phyloP scores from a whole-genome alignment of 805 yeast species.

The Torulaspora maleeae region DNA sequence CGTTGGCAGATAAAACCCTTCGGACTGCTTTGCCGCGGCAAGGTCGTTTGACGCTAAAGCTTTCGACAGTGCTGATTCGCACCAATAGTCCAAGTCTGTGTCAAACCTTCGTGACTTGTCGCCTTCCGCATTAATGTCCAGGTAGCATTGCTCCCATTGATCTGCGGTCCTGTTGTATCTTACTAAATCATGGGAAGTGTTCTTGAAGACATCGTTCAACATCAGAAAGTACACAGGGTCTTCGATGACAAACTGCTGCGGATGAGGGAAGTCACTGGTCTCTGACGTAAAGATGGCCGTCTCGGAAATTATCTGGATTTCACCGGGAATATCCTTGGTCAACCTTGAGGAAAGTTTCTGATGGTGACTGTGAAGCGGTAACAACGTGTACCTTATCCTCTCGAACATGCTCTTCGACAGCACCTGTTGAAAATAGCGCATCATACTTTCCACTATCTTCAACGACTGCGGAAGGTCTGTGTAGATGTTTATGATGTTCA shows the following conservation, averaged over 20 bases:
- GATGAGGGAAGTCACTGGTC: slow-evolving; percentile 1
- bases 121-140: slow-evolving; percentile 15
- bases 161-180: slow-evolving; percentile 7
- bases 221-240: slow-evolving; percentile 32
- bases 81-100: slow-evolving; percentile 24
- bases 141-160: slow-evolving; percentile 28
- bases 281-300: slow-evolving; percentile 16
- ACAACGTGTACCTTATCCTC: slow-evolving; percentile 24
- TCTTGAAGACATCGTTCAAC: slow-evolving; percentile 28
- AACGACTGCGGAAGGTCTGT: slow-evolving; percentile 28
- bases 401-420: slow-evolving; percentile 23
- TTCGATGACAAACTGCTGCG: slow-evolving; percentile 17
- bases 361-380: slow-evolving; percentile 29
- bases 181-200: slow-evolving; percentile 29
- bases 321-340: slow-evolving; percentile 19
- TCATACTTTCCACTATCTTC: slow-evolving; percentile 17
- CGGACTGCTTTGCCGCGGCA: not conserved
- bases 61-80: slow-evolving; percentile 18
- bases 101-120: slow-evolving; percentile 11
- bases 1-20: slow-evolving; percentile 25
- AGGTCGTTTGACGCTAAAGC: slow-evolving; percentile 5
- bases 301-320: slow-evolving; percentile 17
- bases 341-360: slow-evolving; percentile 1
- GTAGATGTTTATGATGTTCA: slow-evolving; percentile 37
- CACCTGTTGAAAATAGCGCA: slow-evolving; percentile 19